Base-by-base conservation (phyloP, 2,329 filamentous ascomycete genomes). In the Didymella pinodella region DNA sequence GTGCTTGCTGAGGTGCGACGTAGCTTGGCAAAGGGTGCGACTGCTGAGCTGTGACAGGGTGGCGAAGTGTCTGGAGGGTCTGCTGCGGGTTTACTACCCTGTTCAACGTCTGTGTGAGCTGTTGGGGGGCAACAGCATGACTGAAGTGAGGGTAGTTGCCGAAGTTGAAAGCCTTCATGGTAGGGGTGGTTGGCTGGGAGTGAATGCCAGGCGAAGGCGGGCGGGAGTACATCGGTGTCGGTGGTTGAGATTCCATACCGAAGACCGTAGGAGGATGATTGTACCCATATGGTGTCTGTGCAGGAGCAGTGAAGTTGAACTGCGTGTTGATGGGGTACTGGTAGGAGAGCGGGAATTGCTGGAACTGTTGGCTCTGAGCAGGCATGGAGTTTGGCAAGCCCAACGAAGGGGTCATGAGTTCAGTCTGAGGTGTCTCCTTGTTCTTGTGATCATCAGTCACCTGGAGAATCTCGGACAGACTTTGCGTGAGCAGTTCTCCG, bases 401-500 rank as follows among this genome's bases (percentile, higher is more conserved):
- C 34, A 74, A 51, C 8, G 65, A 55, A 7, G 64, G 64, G 26
- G 66, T 65, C 14, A 71, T 48, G 4, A 59, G 46, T 14, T 73
- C 70, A 10, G 65, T 48, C 22, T 62, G 52, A 5, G 70, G 60
- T 25, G 59, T 59, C 50, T 76, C 72, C 62, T 73, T 74, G 65
- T 76, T 97, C 80, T 98, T 98, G 81, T 98, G 94, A 72, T 99
- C 94, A 74, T 99, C 94, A 1, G 95, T 98, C 64, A 98, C 97
- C 85, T 97, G 94, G 65, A 98, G 96, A 88, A 20, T 92, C 92
- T 75, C 71, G 4, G 74, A 75, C 65, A 97, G 89, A 51, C 88
- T 87, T 78, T 99, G 94, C 7, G 92, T 91, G 43, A 98, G 81
- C 31, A 97, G 81, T 44, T 88, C 87, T 68, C 89, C 90, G 63